phyloP scores from a whole-genome alignment of 2,329 filamentous ascomycete species.

The Aureobasidium vineae region DNA sequence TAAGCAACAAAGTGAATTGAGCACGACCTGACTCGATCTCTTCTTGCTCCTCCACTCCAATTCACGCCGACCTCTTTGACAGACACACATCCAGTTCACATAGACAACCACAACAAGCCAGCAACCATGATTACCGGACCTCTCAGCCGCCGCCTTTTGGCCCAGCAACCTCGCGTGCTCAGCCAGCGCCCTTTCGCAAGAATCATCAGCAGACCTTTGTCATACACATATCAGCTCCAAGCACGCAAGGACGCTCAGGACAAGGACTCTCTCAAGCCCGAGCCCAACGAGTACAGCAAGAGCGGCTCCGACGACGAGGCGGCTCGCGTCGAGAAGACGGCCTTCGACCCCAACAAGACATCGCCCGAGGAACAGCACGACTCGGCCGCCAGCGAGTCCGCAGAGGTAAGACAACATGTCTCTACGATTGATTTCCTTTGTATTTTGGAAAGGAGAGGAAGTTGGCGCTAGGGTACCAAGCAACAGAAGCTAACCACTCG shows the following conservation, averaged over 20 bases:
- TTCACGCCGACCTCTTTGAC: not conserved
- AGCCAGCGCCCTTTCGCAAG: slow-evolving; percentile 20
- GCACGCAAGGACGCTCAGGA: slow-evolving; percentile 47
- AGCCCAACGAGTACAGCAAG: slow-evolving; percentile 65
- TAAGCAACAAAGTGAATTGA: slow-evolving; percentile 19
- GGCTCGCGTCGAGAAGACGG: slow-evolving; percentile 56
- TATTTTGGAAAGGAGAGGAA: not conserved
- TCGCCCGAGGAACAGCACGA: slow-evolving; percentile 60
- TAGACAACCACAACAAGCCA: not conserved
- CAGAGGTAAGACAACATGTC: slow-evolving; percentile 27
- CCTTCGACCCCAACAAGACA: slow-evolving; percentile 68
- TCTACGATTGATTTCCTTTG: not conserved
- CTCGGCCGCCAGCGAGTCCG: slow-evolving; percentile 40
- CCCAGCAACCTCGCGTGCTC: slow-evolving; percentile 23
- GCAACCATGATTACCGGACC: slow-evolving; percentile 19
- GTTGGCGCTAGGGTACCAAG: slow-evolving; percentile 33
- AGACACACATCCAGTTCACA: not conserved
- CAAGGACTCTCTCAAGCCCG: slow-evolving; percentile 62
- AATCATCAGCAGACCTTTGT: slow-evolving; percentile 23
- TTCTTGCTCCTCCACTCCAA: not conserved
- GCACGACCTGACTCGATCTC: not conserved
- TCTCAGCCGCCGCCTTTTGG: slow-evolving; percentile 23
- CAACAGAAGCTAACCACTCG: slow-evolving; percentile 16
- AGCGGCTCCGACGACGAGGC: slow-evolving; percentile 63
- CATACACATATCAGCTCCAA: slow-evolving; percentile 32